Percentiles rank a stretch among this genome's conserved stretches.
Conservation (phyloP, 768 basidiomycete species). For the Pisolithus orientalis region DNA sequence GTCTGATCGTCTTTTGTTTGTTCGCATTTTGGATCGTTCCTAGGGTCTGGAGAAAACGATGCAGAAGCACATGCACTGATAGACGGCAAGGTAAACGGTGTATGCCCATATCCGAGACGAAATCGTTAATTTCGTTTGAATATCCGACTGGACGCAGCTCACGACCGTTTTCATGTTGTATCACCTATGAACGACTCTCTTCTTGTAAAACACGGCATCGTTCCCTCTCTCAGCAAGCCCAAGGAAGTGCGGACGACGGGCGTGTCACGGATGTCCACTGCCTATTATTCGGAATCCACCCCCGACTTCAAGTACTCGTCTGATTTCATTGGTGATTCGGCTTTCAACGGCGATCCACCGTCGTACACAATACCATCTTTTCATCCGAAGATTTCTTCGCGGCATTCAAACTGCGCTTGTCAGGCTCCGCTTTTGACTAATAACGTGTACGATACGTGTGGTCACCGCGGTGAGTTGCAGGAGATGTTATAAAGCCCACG, state of each 20-base stretch:
- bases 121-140: neutral
- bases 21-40: neutral
- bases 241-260: conserved; percentile 7
- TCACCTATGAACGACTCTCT: neutral
- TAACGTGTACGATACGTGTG: neutral
- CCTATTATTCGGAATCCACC: neutral
- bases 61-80: neutral
- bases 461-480: too few species aligned
- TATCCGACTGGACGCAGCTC: neutral
- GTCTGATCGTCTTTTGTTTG: neutral
- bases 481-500: too few species aligned
- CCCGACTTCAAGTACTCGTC: neutral
- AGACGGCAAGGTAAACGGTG: neutral
- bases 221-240: neutral
- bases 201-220: conserved; percentile 2
- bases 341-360: too few species aligned
- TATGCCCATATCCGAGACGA: neutral
- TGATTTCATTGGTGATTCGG: neutral
- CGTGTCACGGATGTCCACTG: conserved; percentile 5
- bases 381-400: neutral
- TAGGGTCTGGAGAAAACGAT: neutral
- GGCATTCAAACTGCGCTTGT: neutral
- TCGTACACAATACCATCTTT: too few species aligned
- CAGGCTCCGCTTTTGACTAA: neutral
- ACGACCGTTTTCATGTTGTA: conserved; percentile 4